Base-by-base conservation (phyloP, 495 filamentous ascomycete genomes). In the Collariella sp. region DNA sequence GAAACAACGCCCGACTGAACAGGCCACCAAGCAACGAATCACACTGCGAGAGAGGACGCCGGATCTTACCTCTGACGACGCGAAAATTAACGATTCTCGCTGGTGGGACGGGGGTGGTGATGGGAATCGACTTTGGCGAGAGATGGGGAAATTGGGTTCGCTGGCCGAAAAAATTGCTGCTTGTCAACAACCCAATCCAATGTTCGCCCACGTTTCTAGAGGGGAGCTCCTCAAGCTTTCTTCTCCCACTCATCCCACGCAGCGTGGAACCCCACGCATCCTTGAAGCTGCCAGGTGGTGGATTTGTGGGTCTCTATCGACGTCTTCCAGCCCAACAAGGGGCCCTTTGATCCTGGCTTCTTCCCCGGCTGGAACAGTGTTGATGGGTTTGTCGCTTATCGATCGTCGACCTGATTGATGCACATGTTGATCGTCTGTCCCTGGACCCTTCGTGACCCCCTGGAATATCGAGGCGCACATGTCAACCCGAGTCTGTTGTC, bases 241-340 rank as follows among this genome's bases (percentile, higher is more conserved):
- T n/a, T n/a, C 51, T 31, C 26, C 51, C 57, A 48, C 55, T n/a
- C 57, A 59, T 55, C 57, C 57, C 57, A 52, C 57, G 35, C 50
- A 36, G 52, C 46, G 46, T 42, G 45, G 24, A 49, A 44, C 48
- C 52, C 48, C 48, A 52, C 36, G 38, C 33, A 52, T 49, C 57
- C 39, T 24, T 33, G 41, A 18, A 13, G 34, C 38, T 45, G 46
- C 23, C 24, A 49, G 53, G 35, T n/a, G 26, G 22, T 38, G 0
- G 13, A 15, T 16, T 36, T 19, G 26, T 15, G 39, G 46, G 46
- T 20, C 29, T n/a, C n/a, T n/a, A 22, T 38, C 23, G 24, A 33
- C 40, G 47, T 46, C 51, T 40, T n/a, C 26, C 26, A 31, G 9
- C 5, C 26, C 26, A 4, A 9, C 5, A 31, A 31, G 5, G 26